phyloP scores from a whole-genome alignment of 495 filamentous ascomycete genomes.

The Aeminium ludgeri region DNA sequence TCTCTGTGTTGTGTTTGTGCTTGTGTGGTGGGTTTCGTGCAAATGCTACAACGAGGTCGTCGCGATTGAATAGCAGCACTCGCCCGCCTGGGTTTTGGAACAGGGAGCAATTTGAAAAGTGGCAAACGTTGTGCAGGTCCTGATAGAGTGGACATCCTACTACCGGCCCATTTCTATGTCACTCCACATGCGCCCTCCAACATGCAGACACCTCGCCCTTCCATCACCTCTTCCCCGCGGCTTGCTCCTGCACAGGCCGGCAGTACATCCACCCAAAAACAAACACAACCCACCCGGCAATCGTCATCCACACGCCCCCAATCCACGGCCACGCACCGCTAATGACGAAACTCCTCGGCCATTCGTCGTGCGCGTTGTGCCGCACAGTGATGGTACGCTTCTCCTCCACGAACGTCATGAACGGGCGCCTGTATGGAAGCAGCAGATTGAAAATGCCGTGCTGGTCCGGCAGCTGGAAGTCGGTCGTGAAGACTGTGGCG shows the following conservation, averaged over 20 bases:
- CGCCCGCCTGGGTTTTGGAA: too few relatives aligned
- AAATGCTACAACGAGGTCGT: too few relatives aligned
- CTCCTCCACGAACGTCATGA: constrained; percentile 77
- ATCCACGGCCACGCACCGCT: constrained; percentile 93
- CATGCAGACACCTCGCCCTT: neutral
- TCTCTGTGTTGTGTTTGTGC: too few relatives aligned
- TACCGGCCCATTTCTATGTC: too few relatives aligned
- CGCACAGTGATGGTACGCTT: constrained; percentile 87
- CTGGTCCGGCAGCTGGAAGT: constrained; percentile 78
- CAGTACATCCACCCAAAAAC: constrained; percentile 76
- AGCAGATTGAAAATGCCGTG: constrained; percentile 97
- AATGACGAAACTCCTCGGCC: constrained; percentile 78
- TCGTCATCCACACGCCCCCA: constrained; percentile 65
- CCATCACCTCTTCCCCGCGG: constrained; percentile 1
- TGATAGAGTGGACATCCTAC: too few relatives aligned
- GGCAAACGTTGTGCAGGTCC: too few relatives aligned
- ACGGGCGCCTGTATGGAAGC: constrained; percentile 89
- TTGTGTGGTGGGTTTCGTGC: too few relatives aligned
- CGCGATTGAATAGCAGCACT: too few relatives aligned
- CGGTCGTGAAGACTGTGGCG: constrained; percentile 53
- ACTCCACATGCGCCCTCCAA: too few relatives aligned
- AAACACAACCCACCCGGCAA: constrained; percentile 71
- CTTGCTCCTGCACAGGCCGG: constrained; percentile 39
- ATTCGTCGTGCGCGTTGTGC: constrained; percentile 95
- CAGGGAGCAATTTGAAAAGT: too few relatives aligned